Evolutionary conservation across 306 rosid species (phyloP), one percentile per base, ranked within the genome.

Genomic region (Potentilla sterilis): DNA sequence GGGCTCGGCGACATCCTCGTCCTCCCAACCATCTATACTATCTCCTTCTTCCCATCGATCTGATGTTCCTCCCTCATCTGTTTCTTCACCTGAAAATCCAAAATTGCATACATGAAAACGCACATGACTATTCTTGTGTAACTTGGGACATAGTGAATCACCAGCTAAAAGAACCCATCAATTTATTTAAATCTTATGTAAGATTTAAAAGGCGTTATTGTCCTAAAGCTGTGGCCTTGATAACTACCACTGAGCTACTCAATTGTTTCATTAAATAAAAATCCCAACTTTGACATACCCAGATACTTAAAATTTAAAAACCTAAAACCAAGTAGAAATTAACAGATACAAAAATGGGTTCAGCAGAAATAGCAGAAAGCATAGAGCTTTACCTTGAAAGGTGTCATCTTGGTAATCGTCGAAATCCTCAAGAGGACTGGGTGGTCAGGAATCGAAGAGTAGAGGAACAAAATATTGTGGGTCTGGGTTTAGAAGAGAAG

Each of bases 11-110:
- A 74, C 91, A 9, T 86, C 93, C 78, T 85, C 88, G 19, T 84
- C 87, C 75, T 78, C 80, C 85, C 85, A 81, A 22, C 71, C 85
- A 70, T 81, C 85, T 6, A 82, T 70, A 41, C 48, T 75, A 42
- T 78, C 78, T 22, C 57, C 93, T 62, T 85, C 90, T 71, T 89
- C 89, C 90, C 89, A 85, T 75, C 77, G 91, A 75, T 85, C 89
- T 15, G 77, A 69, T 69, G 62, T 64, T 57, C 61, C 79, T 49
- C 77, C 84, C 54, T 79, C 89, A 63, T 88, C 93, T 58, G 71
- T 87, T 47, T 73, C 80, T 81, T 80, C 90, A 51, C 70, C 92
- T 88, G 81, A 61, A 79, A 82, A 74, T 73, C 54, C 59, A 57
- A 70, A 75, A 40, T 81, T 43, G 40, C 73, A 44, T 65, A 34